Base-by-base conservation (phyloP, 208 protist genomes). In the Leishmania lainsoni region DNA sequence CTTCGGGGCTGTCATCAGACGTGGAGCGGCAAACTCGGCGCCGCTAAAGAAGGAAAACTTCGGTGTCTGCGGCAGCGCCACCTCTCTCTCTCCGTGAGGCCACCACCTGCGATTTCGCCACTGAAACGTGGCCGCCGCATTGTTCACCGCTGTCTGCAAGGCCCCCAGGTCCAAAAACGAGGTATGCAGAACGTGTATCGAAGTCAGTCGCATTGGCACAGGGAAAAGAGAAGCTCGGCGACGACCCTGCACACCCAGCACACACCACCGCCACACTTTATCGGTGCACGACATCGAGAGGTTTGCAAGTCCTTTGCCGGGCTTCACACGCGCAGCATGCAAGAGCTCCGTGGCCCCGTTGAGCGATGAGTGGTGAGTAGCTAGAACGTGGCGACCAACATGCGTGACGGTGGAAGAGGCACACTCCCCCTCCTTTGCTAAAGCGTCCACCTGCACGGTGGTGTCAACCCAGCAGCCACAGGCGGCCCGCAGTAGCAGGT, bases 261-360 rank as follows among this genome's bases (percentile, higher is more conserved):
- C 78, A 68, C 74, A 80, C 94, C 96, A 98, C 54, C 90, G 87
- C 84, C 91, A 91, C 42, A 98, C 80, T 75, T 98, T 98, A 82
- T 98, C 96, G 0, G 88, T 93, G 86, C 96, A 98, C 29, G 92
- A 97, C 96, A 98, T 98, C 76, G 85, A 90, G 61, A 97, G 81
- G 76, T 93, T 97, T 32, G 89, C 83, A 9, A 78, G 80, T 0
- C 96, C 96, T 42, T 91, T 89, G 29, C 96, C 96, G 32, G 96
- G 96, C 82, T 98, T 98, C 49, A 97, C 87, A n/a, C 94, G 91
- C 0, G 69, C 80, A 63, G 78, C 84, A 16, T 51, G 32, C 17
- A 66, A 49, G 32, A 35, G 42, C 42, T 45, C 4, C 42, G 42
- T 45, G 42, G 86, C 86, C n/a, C 59, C 85, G 84, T 94, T 88